Conservation (phyloP, 345 rosid genomes). For the Xanthoceras sorbifolium region DNA sequence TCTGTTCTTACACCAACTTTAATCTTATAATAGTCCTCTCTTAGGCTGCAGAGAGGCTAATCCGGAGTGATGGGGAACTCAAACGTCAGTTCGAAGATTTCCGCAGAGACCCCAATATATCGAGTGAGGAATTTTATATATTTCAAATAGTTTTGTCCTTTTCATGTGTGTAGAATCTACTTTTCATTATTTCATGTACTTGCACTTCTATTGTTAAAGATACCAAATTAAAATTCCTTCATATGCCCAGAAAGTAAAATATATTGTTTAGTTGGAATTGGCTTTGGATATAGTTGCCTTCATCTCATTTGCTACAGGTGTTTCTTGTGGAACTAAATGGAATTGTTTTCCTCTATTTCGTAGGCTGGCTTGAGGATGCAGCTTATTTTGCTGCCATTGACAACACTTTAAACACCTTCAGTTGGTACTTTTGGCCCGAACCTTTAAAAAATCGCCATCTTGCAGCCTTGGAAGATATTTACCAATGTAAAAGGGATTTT, state of each 20-base stretch:
- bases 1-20: slow-evolving; percentile 5
- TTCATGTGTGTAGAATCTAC: background rate
- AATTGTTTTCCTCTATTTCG: slow-evolving; percentile 15
- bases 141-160: background rate
- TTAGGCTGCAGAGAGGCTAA: slow-evolving; percentile 92
- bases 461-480: slow-evolving; percentile 83
- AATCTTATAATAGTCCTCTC: slow-evolving; percentile 16
- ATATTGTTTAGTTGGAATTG: background rate
- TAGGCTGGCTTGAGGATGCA: slow-evolving; percentile 98
- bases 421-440: slow-evolving; percentile 93
- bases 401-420: slow-evolving; percentile 49
- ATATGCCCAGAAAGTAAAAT: background rate
- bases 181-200: background rate
- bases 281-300: background rate
- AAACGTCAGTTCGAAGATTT: slow-evolving; percentile 63
- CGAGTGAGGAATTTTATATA: slow-evolving; percentile 50
- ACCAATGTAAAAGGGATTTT: slow-evolving; percentile 69
- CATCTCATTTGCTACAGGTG: background rate
- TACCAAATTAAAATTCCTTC: background rate
- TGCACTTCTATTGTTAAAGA: background rate
- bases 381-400: slow-evolving; percentile 96
- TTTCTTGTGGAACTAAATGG: slow-evolving; percentile 5
- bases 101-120: slow-evolving; percentile 53
- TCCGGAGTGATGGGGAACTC: slow-evolving; percentile 58
- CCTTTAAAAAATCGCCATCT: slow-evolving; percentile 79